A percentile compares a stretch with the other conserved stretches of the same genome.
These are phyloP conservation scores for Kwoniella europaea DNA, from an alignment of 768 basidiomycete genomes.

Conservation along the genomic window DNA sequence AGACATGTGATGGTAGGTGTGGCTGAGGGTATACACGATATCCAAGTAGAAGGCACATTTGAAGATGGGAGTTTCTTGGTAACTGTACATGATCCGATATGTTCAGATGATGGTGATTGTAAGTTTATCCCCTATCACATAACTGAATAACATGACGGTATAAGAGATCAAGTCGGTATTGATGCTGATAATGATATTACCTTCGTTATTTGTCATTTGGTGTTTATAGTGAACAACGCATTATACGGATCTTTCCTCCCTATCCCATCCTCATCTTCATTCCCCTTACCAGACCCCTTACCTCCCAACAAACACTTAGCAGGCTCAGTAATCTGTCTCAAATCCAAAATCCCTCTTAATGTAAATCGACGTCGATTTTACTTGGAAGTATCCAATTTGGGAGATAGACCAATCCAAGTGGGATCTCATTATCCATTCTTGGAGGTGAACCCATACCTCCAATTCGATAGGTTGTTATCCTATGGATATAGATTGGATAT, in stretches of 20 bases:
- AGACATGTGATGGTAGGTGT: conserved; percentile 84
- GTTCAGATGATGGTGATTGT: conserved; percentile 74
- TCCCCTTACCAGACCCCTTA: conserved; percentile 65
- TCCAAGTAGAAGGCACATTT: conserved; percentile 95
- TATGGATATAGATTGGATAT: conserved; percentile 81
- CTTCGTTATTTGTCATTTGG: background rate
- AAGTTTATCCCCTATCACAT: conserved; percentile 23
- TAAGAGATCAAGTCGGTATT: background rate
- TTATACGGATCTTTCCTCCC: conserved; percentile 95
- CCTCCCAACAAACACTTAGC: conserved; percentile 65
- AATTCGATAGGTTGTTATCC: conserved; percentile 79
- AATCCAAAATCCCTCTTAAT: conserved; percentile 73
- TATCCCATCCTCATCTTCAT: conserved; percentile 68
- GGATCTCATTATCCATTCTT: conserved; percentile 95
- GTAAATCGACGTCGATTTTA: conserved; percentile 70
- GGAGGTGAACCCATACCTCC: conserved; percentile 79
- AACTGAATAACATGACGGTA: background rate
- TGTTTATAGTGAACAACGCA: conserved; percentile 66
- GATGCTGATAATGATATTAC: background rate
- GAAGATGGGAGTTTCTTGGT: conserved; percentile 79
- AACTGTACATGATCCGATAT: conserved; percentile 93
- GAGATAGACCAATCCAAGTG: conserved; percentile 91
- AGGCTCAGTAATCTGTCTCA: conserved; percentile 72
- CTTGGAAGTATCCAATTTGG: conserved; percentile 82
- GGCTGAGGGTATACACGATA: conserved; percentile 73